Evolutionary conservation across 306 rosid species (phyloP).

Genomic region (Rosa persica): DNA sequence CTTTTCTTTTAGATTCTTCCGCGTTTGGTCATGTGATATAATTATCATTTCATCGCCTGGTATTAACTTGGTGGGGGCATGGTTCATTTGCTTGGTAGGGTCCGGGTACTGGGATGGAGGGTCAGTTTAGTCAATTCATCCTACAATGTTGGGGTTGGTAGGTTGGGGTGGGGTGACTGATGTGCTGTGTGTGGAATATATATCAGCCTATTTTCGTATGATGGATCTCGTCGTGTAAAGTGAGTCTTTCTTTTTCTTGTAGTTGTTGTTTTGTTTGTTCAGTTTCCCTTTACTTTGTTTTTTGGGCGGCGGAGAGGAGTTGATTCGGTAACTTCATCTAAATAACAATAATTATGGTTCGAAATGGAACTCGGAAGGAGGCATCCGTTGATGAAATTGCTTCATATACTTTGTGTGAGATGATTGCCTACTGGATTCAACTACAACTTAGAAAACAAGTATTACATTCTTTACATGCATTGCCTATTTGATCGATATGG

Average conservation of each 20-base stretch:
- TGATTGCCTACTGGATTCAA: constrained; percentile 72
- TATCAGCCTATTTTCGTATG: constrained; percentile 45
- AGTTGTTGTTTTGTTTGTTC: not conserved
- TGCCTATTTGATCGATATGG: constrained; percentile 44
- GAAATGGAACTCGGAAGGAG: constrained; percentile 35
- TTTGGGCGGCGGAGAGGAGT: not conserved
- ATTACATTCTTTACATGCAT: constrained; percentile 38
- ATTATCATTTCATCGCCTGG: not conserved
- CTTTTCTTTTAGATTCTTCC: not conserved
- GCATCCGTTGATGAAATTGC: constrained; percentile 37
- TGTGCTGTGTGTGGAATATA: constrained; percentile 38
- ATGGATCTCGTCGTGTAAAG: constrained; percentile 30
- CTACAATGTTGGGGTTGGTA: not conserved
- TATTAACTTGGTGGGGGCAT: not conserved
- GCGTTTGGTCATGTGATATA: not conserved
- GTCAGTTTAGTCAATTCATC: not conserved
- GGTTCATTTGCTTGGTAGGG: not conserved
- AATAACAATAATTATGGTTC: constrained; percentile 33
- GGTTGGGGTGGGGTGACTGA: constrained; percentile 52
- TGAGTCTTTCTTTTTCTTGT: constrained; percentile 19
- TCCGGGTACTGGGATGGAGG: not conserved
- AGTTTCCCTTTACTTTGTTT: not conserved
- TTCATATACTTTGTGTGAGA: constrained; percentile 57
- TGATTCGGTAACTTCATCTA: not conserved
- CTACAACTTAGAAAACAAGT: constrained; percentile 60